Evolutionary conservation across 495 filamentous ascomycete genomes (phyloP), one percentile per base, ranked within the genome.

Genomic region (Penicillium paxilli): DNA sequence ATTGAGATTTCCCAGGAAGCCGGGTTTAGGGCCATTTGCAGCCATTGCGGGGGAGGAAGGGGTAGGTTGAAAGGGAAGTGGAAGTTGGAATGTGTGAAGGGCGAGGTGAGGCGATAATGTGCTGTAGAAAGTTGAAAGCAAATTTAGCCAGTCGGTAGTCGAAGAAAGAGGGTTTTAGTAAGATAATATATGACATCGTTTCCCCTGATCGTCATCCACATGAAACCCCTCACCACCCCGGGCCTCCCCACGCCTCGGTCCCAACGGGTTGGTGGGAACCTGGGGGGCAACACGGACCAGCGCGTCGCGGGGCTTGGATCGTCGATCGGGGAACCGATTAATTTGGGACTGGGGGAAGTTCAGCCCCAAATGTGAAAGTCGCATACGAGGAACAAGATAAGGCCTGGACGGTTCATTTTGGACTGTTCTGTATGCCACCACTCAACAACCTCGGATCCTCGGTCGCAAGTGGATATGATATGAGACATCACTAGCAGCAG

Each of bases 1-100:
- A 12, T 88, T 96, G 38, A 98, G 78, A 62, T 87, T 96, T 50
- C 89, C 91, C 37, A 91, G 84, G 57, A 90, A 84, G 30, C 93
- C 93, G 8, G 87, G 83, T 12, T 81, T 73, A 1, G 62, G 62
- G 54, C 56, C 55, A 16, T 58, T 48, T 49, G 59, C 46, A 40
- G 64, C 54, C 64, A 67, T 65, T 49, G 17, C 51, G 44, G 5
- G 32, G 19, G 35, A 37, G 3, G 30, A 46, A 1, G 14, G 12
- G 8, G 17, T 44, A 5, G 10, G 33, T 38, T 38, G 33, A 19
- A n/a, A n/a, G 33, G 5, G 4, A 17, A 37, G 16, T 5, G n/a
- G 35, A 5, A 16, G 17, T 6, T 2, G 35, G 35, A 19, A 20
- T 17, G 35, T 40, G 17, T 40, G 12, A 32, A 32, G 6, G 1